Evolutionary conservation across 1,139 yeast genomes (phyloP), one percentile per base, ranked within the genome.

Genomic region (Yamadazyma dushanensis): DNA sequence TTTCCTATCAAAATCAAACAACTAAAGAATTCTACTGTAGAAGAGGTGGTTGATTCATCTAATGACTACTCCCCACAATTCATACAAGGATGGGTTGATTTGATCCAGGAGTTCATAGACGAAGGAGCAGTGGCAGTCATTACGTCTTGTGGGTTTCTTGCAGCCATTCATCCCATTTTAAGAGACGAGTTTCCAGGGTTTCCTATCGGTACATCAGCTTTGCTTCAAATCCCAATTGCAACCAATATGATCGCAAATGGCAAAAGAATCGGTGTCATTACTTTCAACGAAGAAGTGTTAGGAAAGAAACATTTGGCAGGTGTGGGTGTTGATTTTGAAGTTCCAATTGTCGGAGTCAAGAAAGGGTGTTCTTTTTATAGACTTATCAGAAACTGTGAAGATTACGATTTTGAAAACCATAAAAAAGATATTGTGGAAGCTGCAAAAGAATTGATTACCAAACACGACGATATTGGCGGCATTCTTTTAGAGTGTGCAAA

Each of bases 151-250:
- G 56, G 56, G 17, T 52, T 52, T 36, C 39, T 57, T 10, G 54
- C 58, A 3, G 57, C 57, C 22, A 44, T 55, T 10, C 64, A 60
- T 27, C 25, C 38, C 8, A 40, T 54, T 15, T 27, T 60, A 5
- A 43, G 50, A 3, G 40, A 39, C 2, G 37, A 39, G 36, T 34
- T 41, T 16, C 44, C 51, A 9, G 40, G 42, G 4, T 48, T 59
- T 15, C 65, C 66, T 16, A 50, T 60, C 24, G 63, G 57, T 3
- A 51, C 63, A 3, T 49, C 57, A 31, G 45, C 59, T 16, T 35
- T 60, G n/a, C 30, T 59, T 3, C 64, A 60, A 34, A 36, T 59
- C 8, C 61, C 64, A 6, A 37, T 48, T 25, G 55, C 54, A 6
- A 29, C 49, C n/a, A 33, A 43, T 2, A 39, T 51, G n/a, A 32